Conservation (phyloP, 805 yeast genomes). For the Candida montana region DNA sequence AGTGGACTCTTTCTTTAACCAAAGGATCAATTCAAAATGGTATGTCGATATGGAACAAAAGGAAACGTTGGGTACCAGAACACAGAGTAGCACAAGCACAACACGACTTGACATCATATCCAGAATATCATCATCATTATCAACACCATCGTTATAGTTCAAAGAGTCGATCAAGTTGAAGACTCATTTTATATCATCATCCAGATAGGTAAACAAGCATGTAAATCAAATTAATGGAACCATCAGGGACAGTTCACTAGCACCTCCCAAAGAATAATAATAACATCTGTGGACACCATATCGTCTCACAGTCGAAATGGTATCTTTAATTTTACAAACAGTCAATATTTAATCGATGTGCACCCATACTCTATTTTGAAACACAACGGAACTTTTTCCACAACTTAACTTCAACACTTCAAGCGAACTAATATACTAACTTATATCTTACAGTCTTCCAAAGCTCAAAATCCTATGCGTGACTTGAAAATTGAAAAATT, state of each 20-base stretch:
- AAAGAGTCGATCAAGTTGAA: too few species aligned
- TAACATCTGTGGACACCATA: too few species aligned
- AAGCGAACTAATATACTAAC: constrained; percentile 15
- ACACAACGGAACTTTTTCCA: not conserved
- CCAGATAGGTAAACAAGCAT: too few species aligned
- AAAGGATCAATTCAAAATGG: constrained; percentile 14
- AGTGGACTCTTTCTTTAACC: constrained; percentile 3
- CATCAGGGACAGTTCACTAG: too few species aligned
- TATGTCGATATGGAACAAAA: constrained; percentile 6
- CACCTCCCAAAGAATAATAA: too few species aligned
- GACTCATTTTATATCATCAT: too few species aligned
- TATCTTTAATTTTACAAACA: too few species aligned
- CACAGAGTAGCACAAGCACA: not conserved
- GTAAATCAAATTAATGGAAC: too few species aligned
- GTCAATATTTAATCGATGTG: too few species aligned
- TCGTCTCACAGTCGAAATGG: too few species aligned
- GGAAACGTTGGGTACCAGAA: constrained; percentile 1
- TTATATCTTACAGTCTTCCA: constrained; percentile 34
- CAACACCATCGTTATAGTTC: too few species aligned
- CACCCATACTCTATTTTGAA: not conserved
- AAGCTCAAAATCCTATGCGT: constrained; percentile 93
- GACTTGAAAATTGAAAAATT: constrained; percentile 98
- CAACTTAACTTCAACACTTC: not conserved
- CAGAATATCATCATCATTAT: too few species aligned
- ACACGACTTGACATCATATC: not conserved